Evolutionary conservation across 2,329 filamentous ascomycete genomes (phyloP), one percentile per base, ranked within the genome.

Genomic region (Paraphoma chrysanthemicola): DNA sequence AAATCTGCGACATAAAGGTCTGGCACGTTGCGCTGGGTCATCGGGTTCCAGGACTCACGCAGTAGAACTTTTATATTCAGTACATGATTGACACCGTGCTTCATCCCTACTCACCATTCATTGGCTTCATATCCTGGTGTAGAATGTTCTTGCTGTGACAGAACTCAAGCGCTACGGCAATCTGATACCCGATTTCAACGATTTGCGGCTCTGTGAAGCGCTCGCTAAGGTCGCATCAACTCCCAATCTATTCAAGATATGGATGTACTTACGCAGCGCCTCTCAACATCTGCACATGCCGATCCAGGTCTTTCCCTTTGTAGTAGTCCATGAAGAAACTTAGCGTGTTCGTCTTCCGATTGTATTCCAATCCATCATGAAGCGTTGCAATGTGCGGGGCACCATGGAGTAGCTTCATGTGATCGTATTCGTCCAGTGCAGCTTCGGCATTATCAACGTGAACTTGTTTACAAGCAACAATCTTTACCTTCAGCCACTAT

Each of bases 91-190:
- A 31, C 29, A 16, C 4, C 12, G 5, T 14, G 6, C 11, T 17
- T 38, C 16, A 16, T 30, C n/a, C 12, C 12, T 1, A 2, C 30
- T 28, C 48, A 63, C 54, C 42, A 43, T 64, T 62, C 59, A 60
- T 62, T 4, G 59, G 54, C 44, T 62, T 62, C 36, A 64, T 54
- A 33, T 64, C 62, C 38, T 62, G 59, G 44, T 62, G 62, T 12
- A 62, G 31, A 9, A 62, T 49, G 11, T 56, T 62, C 44, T 28
- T 57, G 31, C 49, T 44, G 44, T 64, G 59, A 29, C 56, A 64
- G 23, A 56, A 58, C 31, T 64, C 52, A 8, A 64, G 44, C 10
- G 62, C 56, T 29, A 50, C 52, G 6, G 56, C 56, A 50, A 64
- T 60, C 33, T 64, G 56, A 39, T 51, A 57, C 1, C 49, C 58